Evolutionary conservation across 495 filamentous ascomycete species (phyloP).

Genomic region (Ramalina peruviana): DNA sequence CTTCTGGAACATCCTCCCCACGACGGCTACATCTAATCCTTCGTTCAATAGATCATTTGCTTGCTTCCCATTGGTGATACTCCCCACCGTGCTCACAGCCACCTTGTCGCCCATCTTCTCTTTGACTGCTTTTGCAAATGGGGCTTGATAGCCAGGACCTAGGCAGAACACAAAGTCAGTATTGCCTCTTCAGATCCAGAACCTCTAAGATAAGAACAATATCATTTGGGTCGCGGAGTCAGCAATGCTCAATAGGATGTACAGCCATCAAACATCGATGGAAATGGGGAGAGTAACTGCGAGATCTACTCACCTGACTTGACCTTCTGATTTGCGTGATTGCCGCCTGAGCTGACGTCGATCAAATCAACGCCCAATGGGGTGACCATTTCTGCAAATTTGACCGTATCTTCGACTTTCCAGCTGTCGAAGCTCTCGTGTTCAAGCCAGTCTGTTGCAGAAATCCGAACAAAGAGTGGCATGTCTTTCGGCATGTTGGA

Average conservation of each 20-base stretch:
- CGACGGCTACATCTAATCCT: conserved; percentile 43
- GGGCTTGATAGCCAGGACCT: conserved; percentile 49
- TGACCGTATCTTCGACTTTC: conserved; percentile 41
- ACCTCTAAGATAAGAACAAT: too few species aligned
- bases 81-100: conserved; percentile 45
- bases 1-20: conserved; percentile 54
- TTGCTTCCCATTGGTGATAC: conserved; percentile 40
- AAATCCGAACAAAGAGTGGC: conserved; percentile 52
- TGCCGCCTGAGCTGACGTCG: conserved; percentile 49
- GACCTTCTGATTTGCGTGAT: conserved; percentile 44
- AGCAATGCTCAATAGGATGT: too few species aligned
- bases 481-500: conserved; percentile 30
- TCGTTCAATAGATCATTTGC: conserved; percentile 42
- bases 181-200: too few species aligned
- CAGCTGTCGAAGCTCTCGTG: conserved; percentile 36
- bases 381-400: conserved; percentile 37
- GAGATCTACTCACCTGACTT: conserved; percentile 16
- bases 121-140: conserved; percentile 48
- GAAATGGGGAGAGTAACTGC: too few species aligned
- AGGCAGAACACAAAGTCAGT: too few species aligned
- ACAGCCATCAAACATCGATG: too few species aligned
- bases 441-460: conserved; percentile 46
- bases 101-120: conserved; percentile 46
- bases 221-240: too few species aligned
- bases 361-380: conserved; percentile 46